Percentiles rank a stretch among this genome's conserved stretches.
Evolutionary conservation across 768 basidiomycete species (phyloP).

Genomic region (Zangia roseola): DNA sequence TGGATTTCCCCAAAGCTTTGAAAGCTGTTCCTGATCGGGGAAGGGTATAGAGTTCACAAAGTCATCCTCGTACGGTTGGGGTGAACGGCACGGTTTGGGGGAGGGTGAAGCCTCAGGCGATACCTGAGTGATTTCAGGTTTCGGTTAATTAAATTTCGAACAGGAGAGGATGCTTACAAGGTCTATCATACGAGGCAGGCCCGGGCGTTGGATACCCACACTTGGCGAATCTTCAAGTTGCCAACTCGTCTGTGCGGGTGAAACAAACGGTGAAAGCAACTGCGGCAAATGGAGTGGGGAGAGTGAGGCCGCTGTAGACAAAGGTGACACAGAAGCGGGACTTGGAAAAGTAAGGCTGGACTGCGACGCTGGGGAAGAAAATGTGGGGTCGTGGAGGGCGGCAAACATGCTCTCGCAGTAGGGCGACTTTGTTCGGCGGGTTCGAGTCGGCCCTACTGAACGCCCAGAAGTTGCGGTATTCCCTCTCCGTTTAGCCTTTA

Average conservation of each 20-base stretch:
- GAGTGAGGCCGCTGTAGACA: constrained; percentile 5
- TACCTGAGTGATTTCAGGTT: constrained; percentile 19
- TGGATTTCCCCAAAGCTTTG: neutral
- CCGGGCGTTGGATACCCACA: constrained; percentile 18
- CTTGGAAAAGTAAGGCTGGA: neutral
- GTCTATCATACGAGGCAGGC: constrained; percentile 19
- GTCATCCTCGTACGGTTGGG: neutral
- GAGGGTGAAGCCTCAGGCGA: constrained; percentile 24
- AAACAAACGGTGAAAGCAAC: constrained; percentile 15
- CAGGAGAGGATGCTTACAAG: constrained; percentile 24
- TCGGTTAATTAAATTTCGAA: constrained; percentile 2
- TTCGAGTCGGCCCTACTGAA: constrained; percentile 34
- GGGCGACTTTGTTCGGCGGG: constrained; percentile 23
- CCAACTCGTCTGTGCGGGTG: constrained; percentile 1
- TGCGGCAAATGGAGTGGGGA: constrained; percentile 17
- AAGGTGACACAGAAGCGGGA: neutral
- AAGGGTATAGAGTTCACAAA: neutral
- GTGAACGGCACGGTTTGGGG: neutral
- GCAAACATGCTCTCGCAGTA: constrained; percentile 16
- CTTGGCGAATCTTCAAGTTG: constrained; percentile 22
- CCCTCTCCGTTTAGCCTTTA: constrained; percentile 34
- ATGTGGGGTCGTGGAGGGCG: constrained; percentile 2
- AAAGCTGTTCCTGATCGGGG: constrained; percentile 4
- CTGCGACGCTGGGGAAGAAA: constrained; percentile 5
- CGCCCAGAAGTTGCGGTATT: constrained; percentile 33